These are phyloP conservation scores for Pleurozium schreberi DNA, from an alignment of 225 moss, liverwort and hornwort genomes.

Conservation along the genomic window DNA sequence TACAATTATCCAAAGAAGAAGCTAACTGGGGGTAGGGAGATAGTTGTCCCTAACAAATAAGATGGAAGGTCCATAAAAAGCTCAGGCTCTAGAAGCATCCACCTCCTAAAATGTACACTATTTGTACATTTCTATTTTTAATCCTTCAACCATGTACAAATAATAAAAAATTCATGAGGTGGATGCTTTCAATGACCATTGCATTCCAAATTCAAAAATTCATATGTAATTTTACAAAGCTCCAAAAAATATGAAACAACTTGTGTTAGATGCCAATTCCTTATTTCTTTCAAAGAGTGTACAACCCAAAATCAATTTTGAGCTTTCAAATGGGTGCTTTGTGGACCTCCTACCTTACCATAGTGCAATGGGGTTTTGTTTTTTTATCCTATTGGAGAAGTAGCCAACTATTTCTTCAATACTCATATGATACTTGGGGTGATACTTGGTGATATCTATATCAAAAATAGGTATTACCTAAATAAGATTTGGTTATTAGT, in stretches of 20 bases:
- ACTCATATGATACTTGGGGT: background rate
- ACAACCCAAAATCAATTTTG: too few species aligned
- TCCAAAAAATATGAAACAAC: background rate
- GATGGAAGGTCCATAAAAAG: background rate
- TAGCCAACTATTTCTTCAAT: background rate
- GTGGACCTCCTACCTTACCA: background rate
- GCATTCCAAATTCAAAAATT: background rate
- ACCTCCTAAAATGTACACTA: fast-evolving
- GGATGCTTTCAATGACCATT: fast-evolving
- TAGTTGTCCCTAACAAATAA: background rate
- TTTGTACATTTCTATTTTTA: background rate
- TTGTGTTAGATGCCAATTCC: too few species aligned
- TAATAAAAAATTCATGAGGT: background rate
- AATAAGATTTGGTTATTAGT: background rate
- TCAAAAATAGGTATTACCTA: background rate
- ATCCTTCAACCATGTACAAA: background rate
- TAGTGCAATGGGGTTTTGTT: background rate
- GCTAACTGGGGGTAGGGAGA: fast-evolving
- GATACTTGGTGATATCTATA: background rate
- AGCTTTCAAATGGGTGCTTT: too few species aligned
- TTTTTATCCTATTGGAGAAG: background rate
- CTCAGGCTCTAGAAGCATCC: background rate
- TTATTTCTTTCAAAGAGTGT: too few species aligned
- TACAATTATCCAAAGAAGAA: background rate
- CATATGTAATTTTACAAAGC: fast-evolving